Evolutionary conservation across 768 basidiomycete genomes (phyloP).

Genomic region (Lyophyllum atratum): DNA sequence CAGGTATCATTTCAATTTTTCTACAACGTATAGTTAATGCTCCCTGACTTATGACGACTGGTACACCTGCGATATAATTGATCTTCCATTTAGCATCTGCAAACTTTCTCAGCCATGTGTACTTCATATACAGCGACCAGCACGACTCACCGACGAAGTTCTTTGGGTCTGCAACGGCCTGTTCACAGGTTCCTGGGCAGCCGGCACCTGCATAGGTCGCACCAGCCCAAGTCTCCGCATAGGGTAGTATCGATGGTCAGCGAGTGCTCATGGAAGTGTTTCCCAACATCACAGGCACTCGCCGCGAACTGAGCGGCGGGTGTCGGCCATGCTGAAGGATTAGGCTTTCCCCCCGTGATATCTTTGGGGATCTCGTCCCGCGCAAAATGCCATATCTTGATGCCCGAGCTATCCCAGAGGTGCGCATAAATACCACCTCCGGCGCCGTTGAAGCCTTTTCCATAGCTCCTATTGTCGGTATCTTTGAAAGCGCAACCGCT

Average conservation of each 20-base stretch:
- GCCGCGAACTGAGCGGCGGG: slow-evolving; percentile 55
- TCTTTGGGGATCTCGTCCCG: slow-evolving; percentile 50
- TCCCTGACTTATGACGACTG: neutral
- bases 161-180: slow-evolving; percentile 53
- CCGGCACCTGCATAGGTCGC: slow-evolving; percentile 32
- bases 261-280: slow-evolving; percentile 52
- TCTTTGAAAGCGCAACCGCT: slow-evolving; percentile 54
- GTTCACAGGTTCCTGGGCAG: slow-evolving; percentile 46
- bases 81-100: slow-evolving; percentile 59
- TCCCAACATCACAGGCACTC: slow-evolving; percentile 43
- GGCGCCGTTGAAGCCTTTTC: slow-evolving; percentile 42
- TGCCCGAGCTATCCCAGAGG: slow-evolving; percentile 50
- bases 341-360: slow-evolving; percentile 43
- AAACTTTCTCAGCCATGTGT: neutral
- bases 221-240: slow-evolving; percentile 52
- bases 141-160: slow-evolving; percentile 47
- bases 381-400: slow-evolving; percentile 58
- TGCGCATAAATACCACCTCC: slow-evolving; percentile 58
- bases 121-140: neutral
- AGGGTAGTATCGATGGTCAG: slow-evolving; percentile 49
- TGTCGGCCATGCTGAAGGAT: slow-evolving; percentile 50
- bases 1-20: neutral
- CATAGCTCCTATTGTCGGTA: slow-evolving; percentile 37
- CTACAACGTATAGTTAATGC: neutral
- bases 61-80: slow-evolving; percentile 35